Percentiles rank a stretch among this genome's conserved stretches.
Evolutionary conservation across 2,329 filamentous ascomycete species (phyloP).

Genomic region (Colletotrichum gloeosporioides): DNA sequence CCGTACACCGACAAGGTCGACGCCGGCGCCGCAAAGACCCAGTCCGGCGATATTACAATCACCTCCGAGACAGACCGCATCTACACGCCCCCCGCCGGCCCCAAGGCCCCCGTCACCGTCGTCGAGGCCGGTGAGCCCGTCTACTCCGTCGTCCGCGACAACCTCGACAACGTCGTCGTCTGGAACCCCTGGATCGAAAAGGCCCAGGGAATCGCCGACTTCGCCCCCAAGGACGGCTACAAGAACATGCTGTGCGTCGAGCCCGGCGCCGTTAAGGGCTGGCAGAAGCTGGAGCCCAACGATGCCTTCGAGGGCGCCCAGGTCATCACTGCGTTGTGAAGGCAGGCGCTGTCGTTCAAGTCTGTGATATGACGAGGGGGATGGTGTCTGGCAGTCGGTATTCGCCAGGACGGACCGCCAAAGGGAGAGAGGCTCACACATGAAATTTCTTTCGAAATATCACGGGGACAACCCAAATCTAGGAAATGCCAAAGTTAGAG

Average conservation of each 20-base stretch:
- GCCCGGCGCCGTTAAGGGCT: slow-evolving; percentile 81
- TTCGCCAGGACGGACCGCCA: not conserved
- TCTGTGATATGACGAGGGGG: not conserved
- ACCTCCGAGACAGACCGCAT: slow-evolving; percentile 85
- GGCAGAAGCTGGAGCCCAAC: slow-evolving; percentile 84
- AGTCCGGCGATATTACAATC: slow-evolving; percentile 70
- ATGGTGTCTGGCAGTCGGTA: not conserved
- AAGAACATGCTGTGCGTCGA: slow-evolving; percentile 96
- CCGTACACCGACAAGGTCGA: slow-evolving; percentile 87
- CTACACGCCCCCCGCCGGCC: slow-evolving; percentile 74
- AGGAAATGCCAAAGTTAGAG: not conserved
- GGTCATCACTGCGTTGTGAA: slow-evolving; percentile 43
- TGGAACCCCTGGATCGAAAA: slow-evolving; percentile 98
- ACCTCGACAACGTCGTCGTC: slow-evolving; percentile 85
- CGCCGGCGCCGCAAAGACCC: slow-evolving; percentile 66
- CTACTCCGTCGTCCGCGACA: slow-evolving; percentile 82
- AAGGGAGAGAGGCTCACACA: not conserved
- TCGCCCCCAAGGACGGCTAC: slow-evolving; percentile 87
- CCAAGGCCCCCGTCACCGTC: slow-evolving; percentile 63
- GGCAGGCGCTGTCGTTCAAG: not conserved
- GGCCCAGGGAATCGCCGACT: slow-evolving; percentile 82
- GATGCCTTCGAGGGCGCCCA: slow-evolving; percentile 69
- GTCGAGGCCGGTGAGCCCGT: slow-evolving; percentile 65
- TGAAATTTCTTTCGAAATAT: not conserved
- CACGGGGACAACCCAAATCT: not conserved